Conservation (phyloP, 2,329 filamentous ascomycete genomes). For the Colletotrichum tofieldiae region DNA sequence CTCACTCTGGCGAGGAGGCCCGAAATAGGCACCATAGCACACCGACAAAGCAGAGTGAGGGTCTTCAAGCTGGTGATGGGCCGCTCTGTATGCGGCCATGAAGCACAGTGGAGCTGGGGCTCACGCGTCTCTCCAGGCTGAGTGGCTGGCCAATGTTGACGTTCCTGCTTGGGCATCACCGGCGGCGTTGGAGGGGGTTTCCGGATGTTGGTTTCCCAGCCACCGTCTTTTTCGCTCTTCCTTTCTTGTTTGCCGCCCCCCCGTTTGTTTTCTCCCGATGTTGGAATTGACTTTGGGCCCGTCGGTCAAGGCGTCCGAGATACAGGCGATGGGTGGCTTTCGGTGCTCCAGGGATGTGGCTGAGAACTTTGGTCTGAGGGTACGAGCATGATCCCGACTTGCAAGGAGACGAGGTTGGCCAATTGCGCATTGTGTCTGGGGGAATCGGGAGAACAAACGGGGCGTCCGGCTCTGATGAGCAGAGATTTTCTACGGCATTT, state of each 20-base stretch:
- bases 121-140: constrained; percentile 39
- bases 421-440: constrained; percentile 36
- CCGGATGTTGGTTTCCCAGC: constrained; percentile 39
- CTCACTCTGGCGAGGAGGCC: constrained; percentile 8
- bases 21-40: constrained; percentile 38
- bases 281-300: constrained; percentile 38
- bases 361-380: constrained; percentile 32
- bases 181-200: constrained; percentile 32
- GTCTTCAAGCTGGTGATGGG: constrained; percentile 42
- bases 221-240: constrained; percentile 37
- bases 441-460: constrained; percentile 30
- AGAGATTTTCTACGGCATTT: constrained; percentile 12
- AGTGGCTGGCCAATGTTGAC: constrained; percentile 42
- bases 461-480: constrained; percentile 6
- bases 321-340: constrained; percentile 38
- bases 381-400: constrained; percentile 41
- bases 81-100: constrained; percentile 47
- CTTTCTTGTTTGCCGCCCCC: not conserved
- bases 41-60: constrained; percentile 32
- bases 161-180: constrained; percentile 42
- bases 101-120: constrained; percentile 48
- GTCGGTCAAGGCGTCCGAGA: constrained; percentile 21
- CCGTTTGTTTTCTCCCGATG: constrained; percentile 23
- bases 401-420: constrained; percentile 32
- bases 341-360: constrained; percentile 38